Evolutionary conservation across 768 basidiomycete genomes (phyloP).

Genomic region (Xanthoconium purpureum): DNA sequence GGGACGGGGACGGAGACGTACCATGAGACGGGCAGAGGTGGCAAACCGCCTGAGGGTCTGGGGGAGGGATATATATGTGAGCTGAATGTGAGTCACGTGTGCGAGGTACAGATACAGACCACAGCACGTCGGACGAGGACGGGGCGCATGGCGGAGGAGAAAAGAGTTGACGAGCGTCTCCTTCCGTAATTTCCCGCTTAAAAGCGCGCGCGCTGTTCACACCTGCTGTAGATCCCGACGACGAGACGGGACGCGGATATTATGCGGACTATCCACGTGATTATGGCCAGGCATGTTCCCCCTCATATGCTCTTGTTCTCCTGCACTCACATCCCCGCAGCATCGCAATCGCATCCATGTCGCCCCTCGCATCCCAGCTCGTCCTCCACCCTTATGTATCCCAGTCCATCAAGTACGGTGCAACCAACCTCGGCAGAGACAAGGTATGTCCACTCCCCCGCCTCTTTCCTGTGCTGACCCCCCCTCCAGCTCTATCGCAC

Average conservation of each 20-base stretch:
- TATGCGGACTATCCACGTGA: constrained; percentile 26
- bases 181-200: constrained; percentile 13
- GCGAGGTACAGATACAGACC: constrained; percentile 8
- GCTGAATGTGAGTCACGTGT: constrained; percentile 23
- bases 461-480: not conserved
- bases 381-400: constrained; percentile 83
- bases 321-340: not conserved
- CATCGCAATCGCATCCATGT: constrained; percentile 8
- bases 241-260: not conserved
- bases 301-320: not conserved
- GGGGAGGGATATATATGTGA: not conserved
- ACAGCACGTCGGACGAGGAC: constrained; percentile 11
- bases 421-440: constrained; percentile 85
- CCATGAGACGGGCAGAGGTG: constrained; percentile 35
- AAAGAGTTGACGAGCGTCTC: not conserved
- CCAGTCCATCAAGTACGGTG: constrained; percentile 69
- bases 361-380: constrained; percentile 62
- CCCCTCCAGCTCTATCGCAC: constrained; percentile 73
- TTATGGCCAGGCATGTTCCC: not conserved
- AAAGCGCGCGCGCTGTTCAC: not conserved
- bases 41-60: constrained; percentile 21
- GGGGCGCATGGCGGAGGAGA: constrained; percentile 12
- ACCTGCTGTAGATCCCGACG: not conserved
- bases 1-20: constrained; percentile 18
- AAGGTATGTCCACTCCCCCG: constrained; percentile 52